Base-by-base conservation (phyloP, 805 yeast genomes). In the Saturnispora galanensis region DNA sequence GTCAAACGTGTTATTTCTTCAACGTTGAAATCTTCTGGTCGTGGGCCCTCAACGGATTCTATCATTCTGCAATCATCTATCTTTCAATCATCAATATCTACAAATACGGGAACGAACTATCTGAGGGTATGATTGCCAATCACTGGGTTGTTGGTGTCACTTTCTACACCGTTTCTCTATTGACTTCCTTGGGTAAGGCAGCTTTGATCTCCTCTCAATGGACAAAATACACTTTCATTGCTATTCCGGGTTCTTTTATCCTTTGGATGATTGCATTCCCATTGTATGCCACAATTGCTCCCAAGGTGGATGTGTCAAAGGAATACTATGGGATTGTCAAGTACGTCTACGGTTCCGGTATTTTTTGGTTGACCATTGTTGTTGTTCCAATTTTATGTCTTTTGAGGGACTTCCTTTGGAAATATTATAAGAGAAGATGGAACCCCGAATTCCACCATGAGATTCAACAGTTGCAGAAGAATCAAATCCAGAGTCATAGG, bases 121-220 rank as follows among this genome's bases (percentile, higher is more conserved):
- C 76, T 6, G 66, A 70, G 53, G 99, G 97, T 5, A 66, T 69
- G 39, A 67, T 79, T 10, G 84, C 85, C 5, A 90, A 87, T 60
- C 89, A 86, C 57, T 93, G 98, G 97, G 68, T 84, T 0, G 86
- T 95, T 89, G 97, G 98, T 43, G 83, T 89, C 11, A 85, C 95
- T 5, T 68, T 88, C 10, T 93, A 79, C 63, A 84, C 97, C 1
- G 74, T 94, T 0, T 86, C 96, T 62, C 76, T 88, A 9, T 67
- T 90, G 45, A 88, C 96, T 0, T 93, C 90, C 0, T 71, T 93
- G 40, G 97, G 97, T 6, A 93, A 93, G 62, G 98, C 99, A 2
- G 97, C 95, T 0, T 70, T 93, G 46, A 78, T 89, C 26, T 84
- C 95, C 1, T 86, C 84, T 37, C 77, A 84, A 65, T 94, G 98